These are phyloP conservation scores for Microdochium bolleyi DNA, from an alignment of 2,329 filamentous ascomycete species.

Conservation along the genomic window DNA sequence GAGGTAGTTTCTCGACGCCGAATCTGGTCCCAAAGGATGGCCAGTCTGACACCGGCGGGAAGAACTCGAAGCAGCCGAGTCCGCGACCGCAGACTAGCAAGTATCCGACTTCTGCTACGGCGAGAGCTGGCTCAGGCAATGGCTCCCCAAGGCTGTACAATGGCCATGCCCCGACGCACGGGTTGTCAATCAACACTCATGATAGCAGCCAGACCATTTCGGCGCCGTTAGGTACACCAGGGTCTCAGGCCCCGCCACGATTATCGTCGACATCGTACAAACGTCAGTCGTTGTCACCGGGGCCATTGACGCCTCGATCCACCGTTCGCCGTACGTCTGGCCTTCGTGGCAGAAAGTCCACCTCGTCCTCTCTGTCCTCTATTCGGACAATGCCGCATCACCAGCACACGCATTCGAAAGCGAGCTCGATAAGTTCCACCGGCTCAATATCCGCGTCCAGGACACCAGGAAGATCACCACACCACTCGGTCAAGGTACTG, in stretches of 20 bases:
- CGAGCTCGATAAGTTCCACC: conserved; percentile 83
- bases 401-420: conserved; percentile 84
- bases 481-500: conserved; percentile 90
- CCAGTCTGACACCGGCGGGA: conserved; percentile 27
- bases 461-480: conserved; percentile 66
- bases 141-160: conserved; percentile 45
- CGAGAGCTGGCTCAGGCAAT: conserved; percentile 27
- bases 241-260: conserved; percentile 21
- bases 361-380: conserved; percentile 88
- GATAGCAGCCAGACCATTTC: conserved; percentile 16
- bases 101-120: conserved; percentile 33
- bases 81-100: conserved; percentile 55
- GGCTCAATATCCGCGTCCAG: conserved; percentile 64
- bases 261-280: conserved; percentile 43
- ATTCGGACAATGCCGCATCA: conserved; percentile 78
- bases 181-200: conserved; percentile 8
- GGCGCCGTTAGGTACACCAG: conserved; percentile 16
- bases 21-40: conserved; percentile 45
- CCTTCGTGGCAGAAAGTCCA: conserved; percentile 86
- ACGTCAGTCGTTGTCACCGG: conserved; percentile 77
- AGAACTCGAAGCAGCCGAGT: conserved; percentile 41
- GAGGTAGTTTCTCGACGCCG: conserved; percentile 50
- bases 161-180: conserved; percentile 30
- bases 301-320: conserved; percentile 79
- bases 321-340: conserved; percentile 81